Evolutionary conservation across 768 basidiomycete species (phyloP).

Genomic region (Leccinum uliginosum): DNA sequence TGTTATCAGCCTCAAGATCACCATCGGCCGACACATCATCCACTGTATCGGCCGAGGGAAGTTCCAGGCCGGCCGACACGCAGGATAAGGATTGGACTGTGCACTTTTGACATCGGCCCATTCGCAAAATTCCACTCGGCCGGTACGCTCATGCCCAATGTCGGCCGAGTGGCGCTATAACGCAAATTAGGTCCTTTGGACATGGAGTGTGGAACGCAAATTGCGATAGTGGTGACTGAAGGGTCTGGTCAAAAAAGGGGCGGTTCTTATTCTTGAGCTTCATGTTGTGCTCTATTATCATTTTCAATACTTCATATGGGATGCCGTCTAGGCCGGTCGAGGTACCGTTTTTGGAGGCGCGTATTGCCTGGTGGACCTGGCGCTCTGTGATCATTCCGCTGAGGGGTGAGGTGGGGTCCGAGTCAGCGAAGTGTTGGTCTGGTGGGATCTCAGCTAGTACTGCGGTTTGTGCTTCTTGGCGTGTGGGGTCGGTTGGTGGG

Average conservation of each 20-base stretch:
- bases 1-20: too few species aligned
- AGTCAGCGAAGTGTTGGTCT: background rate
- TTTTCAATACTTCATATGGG: background rate
- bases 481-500: background rate
- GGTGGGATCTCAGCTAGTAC: background rate
- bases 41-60: too few species aligned
- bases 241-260: background rate
- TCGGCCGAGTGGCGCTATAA: too few species aligned
- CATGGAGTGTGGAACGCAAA: too few species aligned
- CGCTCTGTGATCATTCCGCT: slow-evolving; percentile 10
- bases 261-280: background rate
- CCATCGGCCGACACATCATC: too few species aligned
- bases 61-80: too few species aligned
- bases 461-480: accelerated
- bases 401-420: slow-evolving; percentile 16
- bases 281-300: background rate
- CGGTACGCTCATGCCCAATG: too few species aligned
- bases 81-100: too few species aligned
- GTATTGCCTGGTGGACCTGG: background rate
- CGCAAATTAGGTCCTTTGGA: too few species aligned
- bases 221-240: too few species aligned
- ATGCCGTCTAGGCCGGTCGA: background rate
- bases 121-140: too few species aligned
- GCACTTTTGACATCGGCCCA: too few species aligned
- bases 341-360: background rate